phyloP scores from a whole-genome alignment of 768 basidiomycete genomes.

The Fistulinella prunicolor region DNA sequence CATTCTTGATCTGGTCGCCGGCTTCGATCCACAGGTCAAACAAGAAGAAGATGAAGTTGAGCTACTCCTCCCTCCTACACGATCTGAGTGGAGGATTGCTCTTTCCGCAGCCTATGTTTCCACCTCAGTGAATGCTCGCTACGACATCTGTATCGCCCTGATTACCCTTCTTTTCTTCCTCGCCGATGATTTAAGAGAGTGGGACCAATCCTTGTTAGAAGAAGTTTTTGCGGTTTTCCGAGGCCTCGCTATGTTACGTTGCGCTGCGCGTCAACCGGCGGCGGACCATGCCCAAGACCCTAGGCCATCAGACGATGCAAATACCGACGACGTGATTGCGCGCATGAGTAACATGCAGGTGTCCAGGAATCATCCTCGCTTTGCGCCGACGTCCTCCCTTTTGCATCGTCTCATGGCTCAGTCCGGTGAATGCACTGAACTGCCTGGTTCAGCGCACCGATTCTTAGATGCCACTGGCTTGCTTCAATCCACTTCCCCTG shows the following conservation, averaged over 20 bases:
- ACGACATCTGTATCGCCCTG: constrained; percentile 68
- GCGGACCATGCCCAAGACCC: constrained; percentile 33
- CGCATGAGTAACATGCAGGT: constrained; percentile 76
- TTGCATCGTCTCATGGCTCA: constrained; percentile 60
- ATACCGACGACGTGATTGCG: constrained; percentile 61
- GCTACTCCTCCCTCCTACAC: constrained; percentile 46
- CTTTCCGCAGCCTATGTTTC: constrained; percentile 61
- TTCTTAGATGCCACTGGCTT: constrained; percentile 69
- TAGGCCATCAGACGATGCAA: constrained; percentile 30
- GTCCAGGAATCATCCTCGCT: constrained; percentile 44
- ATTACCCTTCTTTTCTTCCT: constrained; percentile 70
- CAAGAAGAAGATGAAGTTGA: constrained; percentile 72
- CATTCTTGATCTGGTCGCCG: constrained; percentile 68
- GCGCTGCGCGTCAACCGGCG: constrained; percentile 57
- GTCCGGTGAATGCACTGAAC: constrained; percentile 43
- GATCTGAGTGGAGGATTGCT: constrained; percentile 60
- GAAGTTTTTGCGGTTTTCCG: constrained; percentile 80
- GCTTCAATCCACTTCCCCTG: constrained; percentile 64
- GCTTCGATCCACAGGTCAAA: constrained; percentile 68
- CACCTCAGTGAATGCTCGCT: constrained; percentile 66
- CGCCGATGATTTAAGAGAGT: constrained; percentile 55
- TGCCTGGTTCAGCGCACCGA: constrained; percentile 62
- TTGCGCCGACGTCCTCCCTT: constrained; percentile 57
- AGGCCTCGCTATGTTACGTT: constrained; percentile 70
- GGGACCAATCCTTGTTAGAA: constrained; percentile 63